Percentiles rank a stretch among this genome's conserved stretches.
These are phyloP conservation scores for Diplodia intermedia DNA, from an alignment of 2,329 filamentous ascomycete species.

Conservation along the genomic window DNA sequence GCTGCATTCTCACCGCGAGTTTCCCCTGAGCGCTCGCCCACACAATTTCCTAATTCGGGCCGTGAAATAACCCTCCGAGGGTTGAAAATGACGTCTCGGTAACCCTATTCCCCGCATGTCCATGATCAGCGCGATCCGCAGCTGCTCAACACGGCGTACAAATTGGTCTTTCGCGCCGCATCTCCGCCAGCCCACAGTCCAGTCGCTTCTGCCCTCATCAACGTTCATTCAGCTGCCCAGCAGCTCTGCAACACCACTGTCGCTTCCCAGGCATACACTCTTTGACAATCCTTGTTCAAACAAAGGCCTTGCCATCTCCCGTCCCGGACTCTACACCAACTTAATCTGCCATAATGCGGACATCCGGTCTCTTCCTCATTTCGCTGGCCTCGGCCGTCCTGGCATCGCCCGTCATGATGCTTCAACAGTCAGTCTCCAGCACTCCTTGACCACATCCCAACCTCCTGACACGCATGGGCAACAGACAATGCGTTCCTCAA, in stretches of 20 bases:
- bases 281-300: not conserved
- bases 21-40: conserved; percentile 16
- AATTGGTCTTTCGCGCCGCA: conserved; percentile 16
- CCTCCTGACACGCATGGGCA: not conserved
- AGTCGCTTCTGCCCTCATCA: not conserved
- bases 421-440: not conserved
- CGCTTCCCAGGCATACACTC: not conserved
- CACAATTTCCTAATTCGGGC: conserved; percentile 6
- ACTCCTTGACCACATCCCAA: not conserved
- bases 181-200: not conserved
- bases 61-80: conserved; percentile 6
- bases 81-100: conserved; percentile 14
- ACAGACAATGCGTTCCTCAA: conserved; percentile 1
- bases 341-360: not conserved
- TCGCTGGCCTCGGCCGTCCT: not conserved
- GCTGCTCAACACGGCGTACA: conserved; percentile 7
- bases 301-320: not conserved
- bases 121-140: conserved; percentile 17
- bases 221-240: not conserved
- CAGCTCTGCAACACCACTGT: not conserved
- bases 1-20: conserved; percentile 1
- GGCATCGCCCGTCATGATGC: conserved; percentile 2
- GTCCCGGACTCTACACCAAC: not conserved
- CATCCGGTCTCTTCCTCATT: not conserved
- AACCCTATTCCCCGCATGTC: conserved; percentile 19